phyloP scores from a whole-genome alignment of 257 asterid species.

The Lavandula angustifolia region DNA sequence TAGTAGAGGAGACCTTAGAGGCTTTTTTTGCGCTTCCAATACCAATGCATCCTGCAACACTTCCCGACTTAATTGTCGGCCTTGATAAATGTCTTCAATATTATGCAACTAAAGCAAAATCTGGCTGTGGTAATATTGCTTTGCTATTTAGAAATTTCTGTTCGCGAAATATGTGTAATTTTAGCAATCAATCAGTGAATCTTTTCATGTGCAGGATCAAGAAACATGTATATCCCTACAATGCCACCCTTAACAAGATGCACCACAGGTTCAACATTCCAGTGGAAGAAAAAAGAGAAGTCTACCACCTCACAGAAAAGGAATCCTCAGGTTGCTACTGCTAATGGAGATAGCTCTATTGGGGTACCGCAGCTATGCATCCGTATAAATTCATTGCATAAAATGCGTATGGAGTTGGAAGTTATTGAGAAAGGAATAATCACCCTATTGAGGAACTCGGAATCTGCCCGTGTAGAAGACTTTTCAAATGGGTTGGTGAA shows the following conservation, averaged over 20 bases:
- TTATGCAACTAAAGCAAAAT: slow-evolving; percentile 76
- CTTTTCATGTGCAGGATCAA: slow-evolving; percentile 58
- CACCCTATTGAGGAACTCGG: slow-evolving; percentile 85
- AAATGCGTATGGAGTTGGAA: slow-evolving; percentile 71
- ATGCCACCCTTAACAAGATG: slow-evolving; percentile 96
- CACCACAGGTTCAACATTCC: slow-evolving; percentile 58
- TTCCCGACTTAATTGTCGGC: slow-evolving; percentile 80
- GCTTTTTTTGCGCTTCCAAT: slow-evolving; percentile 92
- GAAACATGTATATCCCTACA: slow-evolving; percentile 68
- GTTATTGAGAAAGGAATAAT: slow-evolving; percentile 80
- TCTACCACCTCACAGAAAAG: slow-evolving; percentile 49
- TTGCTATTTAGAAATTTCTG: neutral
- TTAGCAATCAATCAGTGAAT: slow-evolving; percentile 15
- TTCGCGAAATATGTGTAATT: slow-evolving; percentile 18
- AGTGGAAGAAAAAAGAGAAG: slow-evolving; percentile 86
- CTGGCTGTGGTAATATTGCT: slow-evolving; percentile 77
- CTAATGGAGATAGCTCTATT: slow-evolving; percentile 58
- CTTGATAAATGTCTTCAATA: slow-evolving; percentile 89
- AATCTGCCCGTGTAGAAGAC: slow-evolving; percentile 83
- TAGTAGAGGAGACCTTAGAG: slow-evolving; percentile 84
- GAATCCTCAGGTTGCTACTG: slow-evolving; percentile 77
- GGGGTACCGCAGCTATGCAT: slow-evolving; percentile 79
- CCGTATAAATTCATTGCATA: slow-evolving; percentile 86
- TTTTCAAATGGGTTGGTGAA: slow-evolving; percentile 68
- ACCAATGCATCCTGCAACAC: slow-evolving; percentile 92